phyloP scores from a whole-genome alignment of 441 rosid species.

The Theobroma grandiflorum region DNA sequence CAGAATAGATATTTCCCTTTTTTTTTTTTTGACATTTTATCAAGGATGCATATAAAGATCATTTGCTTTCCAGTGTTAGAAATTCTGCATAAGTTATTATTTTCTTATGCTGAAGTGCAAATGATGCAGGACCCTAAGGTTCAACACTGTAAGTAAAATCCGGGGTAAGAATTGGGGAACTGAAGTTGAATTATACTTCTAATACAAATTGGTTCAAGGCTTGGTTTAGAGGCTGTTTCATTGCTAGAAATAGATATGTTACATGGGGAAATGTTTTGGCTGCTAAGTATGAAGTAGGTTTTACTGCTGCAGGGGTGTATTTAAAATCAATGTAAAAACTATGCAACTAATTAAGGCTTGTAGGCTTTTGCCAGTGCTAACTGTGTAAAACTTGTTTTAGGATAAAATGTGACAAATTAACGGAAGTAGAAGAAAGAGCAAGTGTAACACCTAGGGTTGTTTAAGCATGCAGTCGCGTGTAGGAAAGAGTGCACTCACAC shows the following conservation, averaged over 20 bases:
- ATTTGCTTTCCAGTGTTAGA: neutral
- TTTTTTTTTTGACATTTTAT: neutral
- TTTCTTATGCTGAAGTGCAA: neutral
- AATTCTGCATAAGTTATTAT: neutral
- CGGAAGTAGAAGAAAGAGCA: neutral
- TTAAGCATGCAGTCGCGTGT: neutral
- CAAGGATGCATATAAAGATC: neutral
- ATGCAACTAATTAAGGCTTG: neutral
- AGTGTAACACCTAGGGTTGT: neutral
- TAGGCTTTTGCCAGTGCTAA: neutral
- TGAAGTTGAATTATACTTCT: neutral
- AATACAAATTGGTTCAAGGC: neutral
- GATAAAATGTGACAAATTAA: neutral
- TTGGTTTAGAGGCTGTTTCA: neutral
- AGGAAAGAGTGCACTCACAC: neutral
- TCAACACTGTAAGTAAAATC: neutral
- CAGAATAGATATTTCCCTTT: neutral
- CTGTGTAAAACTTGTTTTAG: neutral
- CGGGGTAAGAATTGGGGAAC: slow-evolving; percentile 1
- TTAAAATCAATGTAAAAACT: neutral
- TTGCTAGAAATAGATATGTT: neutral
- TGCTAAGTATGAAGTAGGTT: neutral
- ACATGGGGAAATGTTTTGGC: neutral
- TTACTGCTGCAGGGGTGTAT: neutral
- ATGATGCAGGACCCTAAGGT: neutral